Evolutionary conservation across 2,329 filamentous ascomycete genomes (phyloP), one percentile per base, ranked within the genome.

Genomic region (Mariannaea elegans): DNA sequence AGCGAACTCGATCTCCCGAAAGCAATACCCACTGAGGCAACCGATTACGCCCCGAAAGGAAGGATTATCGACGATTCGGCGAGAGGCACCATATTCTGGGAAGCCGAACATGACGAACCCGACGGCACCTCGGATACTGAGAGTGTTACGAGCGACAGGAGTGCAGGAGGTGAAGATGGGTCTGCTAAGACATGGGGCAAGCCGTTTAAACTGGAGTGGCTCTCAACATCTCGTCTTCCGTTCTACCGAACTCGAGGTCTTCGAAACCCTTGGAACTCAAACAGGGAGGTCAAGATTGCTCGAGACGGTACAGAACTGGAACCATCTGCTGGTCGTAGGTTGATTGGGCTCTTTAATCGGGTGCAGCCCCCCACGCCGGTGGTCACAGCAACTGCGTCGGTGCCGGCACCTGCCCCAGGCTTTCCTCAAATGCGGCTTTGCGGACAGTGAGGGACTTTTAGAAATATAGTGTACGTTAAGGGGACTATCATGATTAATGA

Each of bases 1-100:
- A 84, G 80, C 63, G 84, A 87, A 23, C 76, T 84, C 14, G 91
- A 94, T 64, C 81, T 92, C 5, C 89, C 93, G 3, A 90, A 92
- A 71, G 91, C 92, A 6, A 96, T 93, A 10, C 83, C 88, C 0
- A 97, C 93, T 19, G 87, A 90, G 57, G 88, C 92, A 16, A 96
- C 90, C 1, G 88, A 91, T 46, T 89, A 84, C 50, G 90, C 91
- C 3, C 94, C 94, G 0, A 90, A 86, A 70, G 94, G 94, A 21
- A 88, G 89, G 54, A 96, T 98, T 59, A 94, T 97, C 45, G 93
- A 97, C 70, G 94, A 98, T 73, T 94, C 92, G 4, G 90, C 92
- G 1, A 86, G 94, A n/a, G 94, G 94, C 0, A 97, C 94, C 0
- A 97, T 97, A 38, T 98, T 98, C 71, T 98, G 94, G 94, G 94